phyloP scores from a whole-genome alignment of 768 basidiomycete species.

The Cystobasidium ongulense region DNA sequence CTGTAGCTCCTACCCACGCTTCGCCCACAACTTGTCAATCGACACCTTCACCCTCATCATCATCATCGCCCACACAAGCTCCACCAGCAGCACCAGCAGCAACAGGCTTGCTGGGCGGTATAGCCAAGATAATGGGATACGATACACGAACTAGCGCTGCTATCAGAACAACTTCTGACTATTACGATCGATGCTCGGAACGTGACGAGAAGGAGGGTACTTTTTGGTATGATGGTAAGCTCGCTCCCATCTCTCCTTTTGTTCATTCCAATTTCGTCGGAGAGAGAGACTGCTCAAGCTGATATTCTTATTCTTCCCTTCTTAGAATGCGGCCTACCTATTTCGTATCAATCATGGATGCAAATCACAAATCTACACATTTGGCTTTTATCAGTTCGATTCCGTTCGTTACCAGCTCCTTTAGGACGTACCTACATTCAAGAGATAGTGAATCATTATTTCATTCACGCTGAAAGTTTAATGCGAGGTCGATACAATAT shows the following conservation, averaged over 20 bases:
- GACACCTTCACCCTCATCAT: background rate
- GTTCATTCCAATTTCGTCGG: background rate
- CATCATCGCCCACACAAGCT: background rate
- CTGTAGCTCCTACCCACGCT: background rate
- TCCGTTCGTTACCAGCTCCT: slow-evolving; percentile 67
- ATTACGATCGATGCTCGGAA: slow-evolving; percentile 48
- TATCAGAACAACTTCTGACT: slow-evolving; percentile 47
- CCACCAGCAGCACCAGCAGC: background rate
- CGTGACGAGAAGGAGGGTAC: slow-evolving; percentile 46
- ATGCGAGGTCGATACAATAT: slow-evolving; percentile 72
- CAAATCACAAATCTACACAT: slow-evolving; percentile 84
- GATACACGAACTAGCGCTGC: slow-evolving; percentile 47
- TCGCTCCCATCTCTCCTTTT: too few relatives aligned
- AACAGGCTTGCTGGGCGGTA: background rate
- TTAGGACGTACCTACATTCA: slow-evolving; percentile 65
- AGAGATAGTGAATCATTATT: slow-evolving; percentile 85
- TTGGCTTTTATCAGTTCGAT: slow-evolving; percentile 78
- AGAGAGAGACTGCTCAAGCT: background rate
- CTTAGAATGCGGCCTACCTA: slow-evolving; percentile 74
- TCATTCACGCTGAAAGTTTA: slow-evolving; percentile 83
- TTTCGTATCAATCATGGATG: slow-evolving; percentile 96
- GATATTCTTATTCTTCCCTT: background rate
- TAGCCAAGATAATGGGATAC: slow-evolving; percentile 49
- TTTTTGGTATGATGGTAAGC: slow-evolving; percentile 50
- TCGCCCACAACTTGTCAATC: background rate